phyloP scores from a whole-genome alignment of 805 yeast species.

The Sugiyamaella chiloensis region DNA sequence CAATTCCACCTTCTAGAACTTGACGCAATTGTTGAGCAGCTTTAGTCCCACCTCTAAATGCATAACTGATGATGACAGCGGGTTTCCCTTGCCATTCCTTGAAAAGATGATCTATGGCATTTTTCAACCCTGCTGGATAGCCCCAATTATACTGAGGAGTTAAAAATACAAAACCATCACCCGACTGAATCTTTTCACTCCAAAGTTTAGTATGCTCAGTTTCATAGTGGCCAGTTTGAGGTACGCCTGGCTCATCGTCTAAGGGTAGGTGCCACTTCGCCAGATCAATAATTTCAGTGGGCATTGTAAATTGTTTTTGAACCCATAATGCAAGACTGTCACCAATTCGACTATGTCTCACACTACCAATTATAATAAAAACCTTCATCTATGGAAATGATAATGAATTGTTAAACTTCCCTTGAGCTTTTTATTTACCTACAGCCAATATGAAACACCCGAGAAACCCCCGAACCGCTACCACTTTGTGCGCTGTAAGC shows the following conservation, averaged over 20 bases:
- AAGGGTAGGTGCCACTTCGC: conserved; percentile 31
- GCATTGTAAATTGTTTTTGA: too few species aligned
- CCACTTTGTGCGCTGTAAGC: too few species aligned
- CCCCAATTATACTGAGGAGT: conserved; percentile 41
- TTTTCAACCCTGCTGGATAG: conserved; percentile 38
- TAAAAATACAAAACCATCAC: conserved; percentile 35
- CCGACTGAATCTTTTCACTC: conserved; percentile 28
- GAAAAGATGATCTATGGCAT: conserved; percentile 37
- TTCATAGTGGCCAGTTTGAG: conserved; percentile 28
- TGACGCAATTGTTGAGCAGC: conserved; percentile 27
- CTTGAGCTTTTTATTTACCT: too few species aligned
- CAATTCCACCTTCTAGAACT: too few species aligned
- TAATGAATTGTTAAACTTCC: too few species aligned
- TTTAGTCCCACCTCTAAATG: conserved; percentile 33
- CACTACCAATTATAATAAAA: too few species aligned
- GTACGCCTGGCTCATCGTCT: conserved; percentile 33
- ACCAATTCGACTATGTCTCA: too few species aligned
- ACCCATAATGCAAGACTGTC: too few species aligned
- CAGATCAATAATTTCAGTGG: conserved; percentile 33
- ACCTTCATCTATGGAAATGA: too few species aligned
- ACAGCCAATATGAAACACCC: too few species aligned
- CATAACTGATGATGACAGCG: conserved; percentile 34
- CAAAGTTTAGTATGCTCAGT: conserved; percentile 30
- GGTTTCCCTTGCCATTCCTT: conserved; percentile 38
- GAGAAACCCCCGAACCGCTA: too few species aligned